Percentiles rank a stretch among this genome's conserved stretches.
phyloP scores from a whole-genome alignment of 345 rosid genomes.

The Ricinus communis region DNA sequence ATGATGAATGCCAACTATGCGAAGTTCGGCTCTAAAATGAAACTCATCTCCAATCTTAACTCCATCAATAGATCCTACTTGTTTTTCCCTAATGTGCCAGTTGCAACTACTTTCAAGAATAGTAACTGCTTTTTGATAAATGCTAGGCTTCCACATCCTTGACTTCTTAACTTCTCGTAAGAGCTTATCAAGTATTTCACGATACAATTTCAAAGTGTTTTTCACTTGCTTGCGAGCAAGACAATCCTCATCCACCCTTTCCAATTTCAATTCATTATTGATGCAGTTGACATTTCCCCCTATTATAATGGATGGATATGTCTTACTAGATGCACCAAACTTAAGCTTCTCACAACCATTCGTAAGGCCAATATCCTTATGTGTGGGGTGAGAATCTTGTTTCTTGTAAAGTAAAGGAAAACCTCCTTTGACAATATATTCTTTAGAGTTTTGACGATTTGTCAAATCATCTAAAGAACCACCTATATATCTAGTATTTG shows the following conservation, averaged over 20 bases:
- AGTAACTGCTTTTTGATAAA: background rate
- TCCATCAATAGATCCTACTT: background rate
- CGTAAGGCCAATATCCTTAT: too few species aligned
- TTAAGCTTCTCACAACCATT: too few species aligned
- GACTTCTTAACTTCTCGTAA: background rate
- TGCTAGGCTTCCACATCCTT: background rate
- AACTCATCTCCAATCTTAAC: constrained; percentile 33
- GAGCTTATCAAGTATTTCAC: background rate
- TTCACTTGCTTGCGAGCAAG: background rate
- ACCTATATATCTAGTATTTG: too few species aligned
- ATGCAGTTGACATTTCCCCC: too few species aligned
- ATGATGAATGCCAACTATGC: constrained; percentile 33
- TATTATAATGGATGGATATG: too few species aligned
- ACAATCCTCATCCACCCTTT: too few species aligned
- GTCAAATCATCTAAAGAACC: too few species aligned
- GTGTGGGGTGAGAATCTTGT: too few species aligned
- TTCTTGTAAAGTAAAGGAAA: too few species aligned
- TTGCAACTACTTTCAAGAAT: background rate
- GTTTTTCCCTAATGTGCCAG: constrained; percentile 4
- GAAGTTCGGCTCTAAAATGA: constrained; percentile 26
- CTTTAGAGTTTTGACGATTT: too few species aligned
- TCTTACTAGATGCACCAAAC: too few species aligned
- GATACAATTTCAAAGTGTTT: background rate
- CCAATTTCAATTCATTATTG: background rate
- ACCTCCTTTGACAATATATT: too few species aligned